Evolutionary conservation across 1,139 yeast species (phyloP).

Genomic region (Hyphopichia wangnamkhiaoensis): DNA sequence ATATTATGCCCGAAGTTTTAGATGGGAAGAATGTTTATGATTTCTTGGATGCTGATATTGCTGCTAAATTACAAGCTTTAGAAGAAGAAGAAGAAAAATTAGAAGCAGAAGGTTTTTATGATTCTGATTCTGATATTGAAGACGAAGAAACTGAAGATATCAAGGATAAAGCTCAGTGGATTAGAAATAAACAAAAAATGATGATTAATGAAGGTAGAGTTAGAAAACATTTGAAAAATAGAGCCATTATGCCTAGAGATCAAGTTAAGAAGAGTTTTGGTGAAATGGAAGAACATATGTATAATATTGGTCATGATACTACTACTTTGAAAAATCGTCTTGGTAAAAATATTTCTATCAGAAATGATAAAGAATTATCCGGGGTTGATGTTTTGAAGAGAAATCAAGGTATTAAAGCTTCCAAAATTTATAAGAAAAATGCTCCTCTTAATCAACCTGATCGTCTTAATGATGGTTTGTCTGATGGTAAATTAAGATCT

Average conservation of each 20-base stretch:
- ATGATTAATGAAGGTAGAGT: constrained; percentile 89
- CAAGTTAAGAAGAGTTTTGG: constrained; percentile 72
- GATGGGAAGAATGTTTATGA: constrained; percentile 97
- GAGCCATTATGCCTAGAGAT: constrained; percentile 92
- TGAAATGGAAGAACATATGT: constrained; percentile 88
- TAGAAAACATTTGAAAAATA: constrained; percentile 84
- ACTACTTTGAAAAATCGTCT: constrained; percentile 55
- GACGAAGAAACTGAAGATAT: constrained; percentile 70
- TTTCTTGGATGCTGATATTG: constrained; percentile 94
- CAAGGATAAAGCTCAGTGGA: constrained; percentile 89
- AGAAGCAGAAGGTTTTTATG: constrained; percentile 93
- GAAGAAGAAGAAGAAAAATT: constrained; percentile 97
- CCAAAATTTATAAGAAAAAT: constrained; percentile 49
- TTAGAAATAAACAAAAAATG: constrained; percentile 89
- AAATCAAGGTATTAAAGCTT: constrained; percentile 48
- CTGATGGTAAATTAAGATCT: constrained; percentile 76
- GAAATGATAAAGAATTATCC: constrained; percentile 45
- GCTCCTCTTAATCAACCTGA: constrained; percentile 65
- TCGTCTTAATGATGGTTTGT: constrained; percentile 83
- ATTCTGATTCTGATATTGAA: constrained; percentile 74
- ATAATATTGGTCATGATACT: constrained; percentile 86
- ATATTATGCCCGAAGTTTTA: constrained; percentile 92
- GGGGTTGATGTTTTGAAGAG: constrained; percentile 77
- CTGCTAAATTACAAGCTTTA: constrained; percentile 86
- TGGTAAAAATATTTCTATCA: constrained; percentile 36